A percentile compares a stretch with the other conserved stretches of the same genome.
Conservation (phyloP, 495 filamentous ascomycete genomes). For the Penicillium ochrochloron region DNA sequence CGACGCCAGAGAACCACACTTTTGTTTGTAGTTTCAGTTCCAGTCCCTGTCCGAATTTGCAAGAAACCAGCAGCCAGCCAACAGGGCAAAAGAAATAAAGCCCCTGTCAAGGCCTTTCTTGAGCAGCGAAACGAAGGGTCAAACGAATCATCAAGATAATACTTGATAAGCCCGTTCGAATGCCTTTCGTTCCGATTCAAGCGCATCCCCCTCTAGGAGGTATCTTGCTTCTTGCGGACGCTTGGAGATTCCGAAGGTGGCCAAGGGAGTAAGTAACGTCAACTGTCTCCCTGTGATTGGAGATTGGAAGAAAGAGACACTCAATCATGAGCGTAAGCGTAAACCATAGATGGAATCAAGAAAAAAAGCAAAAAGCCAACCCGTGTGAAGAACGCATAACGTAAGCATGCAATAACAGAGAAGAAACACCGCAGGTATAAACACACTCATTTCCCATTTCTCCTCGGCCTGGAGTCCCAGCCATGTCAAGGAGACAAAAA, state of each 20-base stretch:
- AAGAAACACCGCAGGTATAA: conserved; percentile 13
- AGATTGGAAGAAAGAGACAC: conserved; percentile 6
- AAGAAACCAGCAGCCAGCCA: conserved; percentile 7
- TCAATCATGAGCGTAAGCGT: conserved; percentile 14
- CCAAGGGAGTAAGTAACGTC: conserved; percentile 5
- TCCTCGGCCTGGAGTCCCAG: conserved; percentile 12
- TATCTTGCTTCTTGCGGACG: not conserved
- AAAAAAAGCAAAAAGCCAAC: conserved; percentile 22
- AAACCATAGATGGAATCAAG: conserved; percentile 10
- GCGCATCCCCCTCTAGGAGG: not conserved
- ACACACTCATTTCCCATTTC: conserved; percentile 14
- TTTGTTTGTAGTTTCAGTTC: conserved; percentile 32
- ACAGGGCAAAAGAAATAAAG: conserved; percentile 16
- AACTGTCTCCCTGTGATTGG: conserved; percentile 2
- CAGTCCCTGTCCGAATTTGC: conserved; percentile 18
- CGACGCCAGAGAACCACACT: conserved; percentile 38
- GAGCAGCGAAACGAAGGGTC: not conserved
- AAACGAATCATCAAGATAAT: not conserved
- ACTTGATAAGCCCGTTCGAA: not conserved
- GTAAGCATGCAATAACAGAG: conserved; percentile 23
- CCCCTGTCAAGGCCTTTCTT: not conserved
- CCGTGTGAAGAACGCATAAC: conserved; percentile 21
- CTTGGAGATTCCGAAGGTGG: not conserved
- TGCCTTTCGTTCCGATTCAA: not conserved
- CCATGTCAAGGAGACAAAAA: conserved; percentile 15